Conservation (phyloP, 1,284 basidiomycete genomes). For the Cryptococcus depauperatus region DNA sequence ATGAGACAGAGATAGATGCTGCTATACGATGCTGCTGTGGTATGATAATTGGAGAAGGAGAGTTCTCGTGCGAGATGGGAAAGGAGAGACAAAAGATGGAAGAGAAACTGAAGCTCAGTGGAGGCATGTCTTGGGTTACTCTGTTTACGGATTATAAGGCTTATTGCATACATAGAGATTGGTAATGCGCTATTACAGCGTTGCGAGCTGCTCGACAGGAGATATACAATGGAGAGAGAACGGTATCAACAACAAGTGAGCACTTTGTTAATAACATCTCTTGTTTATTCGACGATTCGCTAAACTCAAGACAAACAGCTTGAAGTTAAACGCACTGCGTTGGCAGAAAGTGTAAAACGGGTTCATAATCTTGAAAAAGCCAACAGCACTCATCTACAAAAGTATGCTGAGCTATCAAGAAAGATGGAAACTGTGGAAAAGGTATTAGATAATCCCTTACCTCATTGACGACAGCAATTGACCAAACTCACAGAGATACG, state of each 20-base stretch:
- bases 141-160: not conserved
- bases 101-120: slow-evolving; percentile 67
- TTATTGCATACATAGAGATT: slow-evolving; percentile 55
- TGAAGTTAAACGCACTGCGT: slow-evolving; percentile 33
- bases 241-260: slow-evolving; percentile 32
- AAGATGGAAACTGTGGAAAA: slow-evolving; percentile 43
- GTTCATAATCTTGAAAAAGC: slow-evolving; percentile 41
- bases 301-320: slow-evolving; percentile 19
- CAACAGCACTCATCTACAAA: slow-evolving; percentile 35
- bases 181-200: slow-evolving; percentile 79
- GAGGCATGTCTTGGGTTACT: slow-evolving; percentile 52
- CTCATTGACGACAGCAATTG: slow-evolving; percentile 5
- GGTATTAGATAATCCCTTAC: slow-evolving; percentile 24
- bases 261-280: not conserved
- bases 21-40: slow-evolving; percentile 31
- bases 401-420: slow-evolving; percentile 33
- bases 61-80: slow-evolving; percentile 45
- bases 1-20: slow-evolving; percentile 11
- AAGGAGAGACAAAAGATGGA: slow-evolving; percentile 61
- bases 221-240: slow-evolving; percentile 50
- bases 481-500: slow-evolving; percentile 54
- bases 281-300: not conserved
- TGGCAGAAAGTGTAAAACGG: slow-evolving; percentile 32
- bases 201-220: slow-evolving; percentile 72
- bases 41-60: slow-evolving; percentile 1